Conservation (phyloP, 345 rosid species). For the Populus euphratica region DNA sequence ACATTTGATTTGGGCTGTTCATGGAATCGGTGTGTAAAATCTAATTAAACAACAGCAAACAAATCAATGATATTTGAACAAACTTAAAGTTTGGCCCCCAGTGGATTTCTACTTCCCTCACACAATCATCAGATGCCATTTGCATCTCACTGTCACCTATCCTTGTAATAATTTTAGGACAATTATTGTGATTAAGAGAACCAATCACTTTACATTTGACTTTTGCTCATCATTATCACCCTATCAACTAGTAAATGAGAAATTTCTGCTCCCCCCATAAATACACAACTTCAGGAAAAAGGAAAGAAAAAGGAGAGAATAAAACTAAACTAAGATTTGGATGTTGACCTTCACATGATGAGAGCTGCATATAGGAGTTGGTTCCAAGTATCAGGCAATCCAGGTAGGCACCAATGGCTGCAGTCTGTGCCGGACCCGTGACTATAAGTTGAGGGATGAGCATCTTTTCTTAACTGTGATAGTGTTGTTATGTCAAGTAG, state of each 20-base stretch:
- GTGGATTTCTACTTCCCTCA: neutral
- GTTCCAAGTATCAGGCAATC: constrained; percentile 94
- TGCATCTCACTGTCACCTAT: constrained; percentile 2
- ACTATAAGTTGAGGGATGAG: constrained; percentile 72
- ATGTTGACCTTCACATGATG: constrained; percentile 33
- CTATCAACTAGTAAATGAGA: constrained; percentile 6
- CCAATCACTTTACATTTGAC: constrained; percentile 40
- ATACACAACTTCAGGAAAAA: constrained; percentile 16
- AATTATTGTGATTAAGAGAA: constrained; percentile 19
- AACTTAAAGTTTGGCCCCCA: constrained; percentile 3
- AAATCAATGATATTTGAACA: neutral
- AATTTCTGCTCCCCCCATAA: constrained; percentile 6
- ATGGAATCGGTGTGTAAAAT: neutral
- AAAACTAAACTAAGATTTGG: neutral
- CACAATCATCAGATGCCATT: constrained; percentile 4
- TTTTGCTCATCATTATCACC: constrained; percentile 11
- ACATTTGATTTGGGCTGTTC: neutral
- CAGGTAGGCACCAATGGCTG: constrained; percentile 98
- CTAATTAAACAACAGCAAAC: neutral
- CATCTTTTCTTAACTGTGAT: constrained; percentile 87
- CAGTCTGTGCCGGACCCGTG: constrained; percentile 60
- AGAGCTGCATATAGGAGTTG: constrained; percentile 88
- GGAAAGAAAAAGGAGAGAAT: neutral
- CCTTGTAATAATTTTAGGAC: neutral
- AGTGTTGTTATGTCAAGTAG: constrained; percentile 79